Percentiles rank a stretch among this genome's conserved stretches.
These are phyloP conservation scores for Stereocaulon alpinum DNA, from an alignment of 495 filamentous ascomycete species.

Conservation along the genomic window DNA sequence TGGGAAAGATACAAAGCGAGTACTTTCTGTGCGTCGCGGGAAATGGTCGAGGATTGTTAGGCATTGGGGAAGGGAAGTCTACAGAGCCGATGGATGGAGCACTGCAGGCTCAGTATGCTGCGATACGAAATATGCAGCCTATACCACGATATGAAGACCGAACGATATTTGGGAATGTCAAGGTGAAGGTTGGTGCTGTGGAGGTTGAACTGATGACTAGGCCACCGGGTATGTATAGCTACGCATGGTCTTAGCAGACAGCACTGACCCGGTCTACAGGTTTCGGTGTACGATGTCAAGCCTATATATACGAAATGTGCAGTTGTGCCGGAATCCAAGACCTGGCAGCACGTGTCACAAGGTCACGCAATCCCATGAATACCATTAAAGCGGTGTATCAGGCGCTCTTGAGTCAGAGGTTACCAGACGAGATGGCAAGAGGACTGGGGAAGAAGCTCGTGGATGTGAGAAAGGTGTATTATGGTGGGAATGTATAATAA, in stretches of 20 bases:
- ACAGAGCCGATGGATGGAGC: slow-evolving; percentile 55
- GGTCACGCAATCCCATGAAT: slow-evolving; percentile 90
- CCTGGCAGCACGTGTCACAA: slow-evolving; percentile 65
- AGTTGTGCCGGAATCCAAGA: slow-evolving; percentile 74
- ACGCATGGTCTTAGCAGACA: neutral
- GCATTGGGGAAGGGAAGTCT: slow-evolving; percentile 82
- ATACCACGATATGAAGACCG: slow-evolving; percentile 80
- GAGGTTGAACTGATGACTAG: slow-evolving; percentile 68
- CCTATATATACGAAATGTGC: slow-evolving; percentile 87
- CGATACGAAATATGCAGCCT: slow-evolving; percentile 78
- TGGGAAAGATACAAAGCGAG: slow-evolving; percentile 73
- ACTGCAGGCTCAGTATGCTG: slow-evolving; percentile 58
- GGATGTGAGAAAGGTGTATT: slow-evolving; percentile 94
- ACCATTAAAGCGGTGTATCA: slow-evolving; percentile 80
- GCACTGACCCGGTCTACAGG: slow-evolving; percentile 38
- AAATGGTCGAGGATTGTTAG: slow-evolving; percentile 73
- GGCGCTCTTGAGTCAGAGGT: slow-evolving; percentile 68
- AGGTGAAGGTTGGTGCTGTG: slow-evolving; percentile 74
- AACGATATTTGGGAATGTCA: slow-evolving; percentile 80
- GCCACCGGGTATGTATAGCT: slow-evolving; percentile 64
- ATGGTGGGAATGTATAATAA: slow-evolving; percentile 57
- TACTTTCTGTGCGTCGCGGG: slow-evolving; percentile 72
- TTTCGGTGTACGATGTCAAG: slow-evolving; percentile 83
- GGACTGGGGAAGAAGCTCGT: slow-evolving; percentile 88
- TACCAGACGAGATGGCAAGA: slow-evolving; percentile 80